phyloP scores from a whole-genome alignment of 768 basidiomycete genomes.

The Lactarius vividus region DNA sequence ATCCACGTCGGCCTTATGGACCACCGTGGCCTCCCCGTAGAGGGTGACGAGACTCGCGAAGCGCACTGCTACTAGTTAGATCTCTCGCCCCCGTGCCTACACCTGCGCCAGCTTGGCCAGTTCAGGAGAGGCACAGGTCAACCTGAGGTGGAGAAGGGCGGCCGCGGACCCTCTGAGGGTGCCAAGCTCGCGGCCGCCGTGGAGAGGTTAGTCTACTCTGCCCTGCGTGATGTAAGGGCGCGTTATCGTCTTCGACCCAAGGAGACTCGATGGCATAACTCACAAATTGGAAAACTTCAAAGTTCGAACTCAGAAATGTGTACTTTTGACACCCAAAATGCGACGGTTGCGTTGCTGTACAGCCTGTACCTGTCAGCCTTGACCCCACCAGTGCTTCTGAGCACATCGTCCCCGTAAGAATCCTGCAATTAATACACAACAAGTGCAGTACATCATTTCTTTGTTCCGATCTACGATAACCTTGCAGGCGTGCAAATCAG shows the following conservation, averaged over 20 bases:
- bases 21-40: constrained; percentile 62
- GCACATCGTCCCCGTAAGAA: too few species aligned
- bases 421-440: too few species aligned
- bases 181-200: constrained; percentile 71
- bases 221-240: constrained; percentile 12
- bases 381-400: too few species aligned
- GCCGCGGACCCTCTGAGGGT: constrained; percentile 58
- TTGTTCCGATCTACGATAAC: too few species aligned
- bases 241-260: not conserved
- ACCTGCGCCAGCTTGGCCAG: not conserved
- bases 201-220: constrained; percentile 68
- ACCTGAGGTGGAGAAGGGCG: constrained; percentile 32
- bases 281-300: too few species aligned
- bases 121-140: constrained; percentile 19
- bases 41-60: constrained; percentile 59
- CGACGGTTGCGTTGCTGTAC: too few species aligned
- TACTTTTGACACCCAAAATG: too few species aligned
- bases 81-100: constrained; percentile 40
- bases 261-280: not conserved
- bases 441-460: too few species aligned
- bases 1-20: not conserved
- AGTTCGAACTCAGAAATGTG: too few species aligned
- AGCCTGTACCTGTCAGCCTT: too few species aligned
- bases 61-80: constrained; percentile 57
- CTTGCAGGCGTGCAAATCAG: too few species aligned